Base-by-base conservation (phyloP, 2,329 filamentous ascomycete species). In the Chrysoporthe cubensis region DNA sequence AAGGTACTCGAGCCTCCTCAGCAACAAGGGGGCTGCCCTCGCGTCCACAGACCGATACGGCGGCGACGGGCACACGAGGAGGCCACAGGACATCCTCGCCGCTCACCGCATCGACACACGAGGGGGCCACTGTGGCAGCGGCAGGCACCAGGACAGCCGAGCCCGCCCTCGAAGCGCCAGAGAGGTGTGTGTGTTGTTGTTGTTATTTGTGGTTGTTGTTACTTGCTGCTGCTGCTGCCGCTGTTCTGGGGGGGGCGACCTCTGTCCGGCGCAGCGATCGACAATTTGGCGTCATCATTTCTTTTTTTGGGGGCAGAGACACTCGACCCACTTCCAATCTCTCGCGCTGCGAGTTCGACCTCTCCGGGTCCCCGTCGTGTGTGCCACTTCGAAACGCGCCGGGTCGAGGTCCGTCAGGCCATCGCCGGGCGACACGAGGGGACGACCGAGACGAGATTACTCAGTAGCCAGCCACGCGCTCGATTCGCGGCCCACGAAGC, bases 241-340 rank as follows among this genome's bases (percentile, higher is more conserved):
- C 26, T 40, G 37, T 40, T 40, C 37, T 40, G 37, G 37, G 37
- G 37, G 37, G 9, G 37, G 9, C 37, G 26, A 26, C 26, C 26
- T 26, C 37, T 40, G 37, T 6, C 37, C 6, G 37, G 9, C 21
- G 21, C 50, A 54, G 21, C 26, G 50, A 54, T 54, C 50, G 26
- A 54, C 50, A 54, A 26, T 34, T 52, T 54, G 50, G 26, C 50
- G 50, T 54, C 50, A 54, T 54, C 26, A 34, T 32, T 32, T 54
- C 14, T 18, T 54, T 34, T 54, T 54, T 18, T 54, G n/a, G n/a
- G 13, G 50, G 50, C 16, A 2, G 50, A 16, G 50, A 54, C 21
- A 54, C 32, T 26, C 54, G 54, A 21, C n/a, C 54, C 54, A 57
- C 54, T 40, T 57, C 4, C 54, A 57, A 37, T 57, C 34, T 57